Conservation (phyloP, 1,284 basidiomycete species). For the Amylostereum areolatum region DNA sequence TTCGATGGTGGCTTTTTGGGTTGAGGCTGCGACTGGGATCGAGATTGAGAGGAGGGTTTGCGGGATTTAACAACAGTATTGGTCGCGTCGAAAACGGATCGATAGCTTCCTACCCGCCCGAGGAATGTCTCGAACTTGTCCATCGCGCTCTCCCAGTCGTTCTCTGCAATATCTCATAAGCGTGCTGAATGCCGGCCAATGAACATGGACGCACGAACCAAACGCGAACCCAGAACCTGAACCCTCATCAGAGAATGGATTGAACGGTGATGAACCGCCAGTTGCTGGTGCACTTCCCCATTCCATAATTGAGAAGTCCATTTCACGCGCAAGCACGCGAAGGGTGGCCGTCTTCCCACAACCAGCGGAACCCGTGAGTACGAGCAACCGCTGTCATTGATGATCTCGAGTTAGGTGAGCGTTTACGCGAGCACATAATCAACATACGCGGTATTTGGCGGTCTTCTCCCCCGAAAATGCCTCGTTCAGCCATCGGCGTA, state of each 20-base stretch:
- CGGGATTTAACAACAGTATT: not conserved
- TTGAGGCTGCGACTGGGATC: too few species aligned
- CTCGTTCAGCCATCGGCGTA: conserved; percentile 82
- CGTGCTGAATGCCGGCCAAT: too few species aligned
- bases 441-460: conserved; percentile 71
- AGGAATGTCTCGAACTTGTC: conserved; percentile 79
- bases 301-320: conserved; percentile 81
- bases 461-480: conserved; percentile 71
- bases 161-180: not conserved
- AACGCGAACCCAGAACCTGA: too few species aligned
- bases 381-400: conserved; percentile 81
- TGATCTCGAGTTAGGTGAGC: too few species aligned
- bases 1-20: conserved; percentile 16
- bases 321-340: conserved; percentile 66
- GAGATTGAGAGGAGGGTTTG: conserved; percentile 4
- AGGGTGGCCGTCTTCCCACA: conserved; percentile 88
- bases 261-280: too few species aligned
- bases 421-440: too few species aligned
- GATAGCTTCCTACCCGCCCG: conserved; percentile 63
- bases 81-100: conserved; percentile 42
- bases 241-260: too few species aligned
- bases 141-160: conserved; percentile 52
- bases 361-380: conserved; percentile 86
- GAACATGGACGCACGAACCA: too few species aligned
- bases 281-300: conserved; percentile 38